These are phyloP conservation scores for Spathaspora girioi DNA, from an alignment of 805 yeast genomes.

Conservation along the genomic window DNA sequence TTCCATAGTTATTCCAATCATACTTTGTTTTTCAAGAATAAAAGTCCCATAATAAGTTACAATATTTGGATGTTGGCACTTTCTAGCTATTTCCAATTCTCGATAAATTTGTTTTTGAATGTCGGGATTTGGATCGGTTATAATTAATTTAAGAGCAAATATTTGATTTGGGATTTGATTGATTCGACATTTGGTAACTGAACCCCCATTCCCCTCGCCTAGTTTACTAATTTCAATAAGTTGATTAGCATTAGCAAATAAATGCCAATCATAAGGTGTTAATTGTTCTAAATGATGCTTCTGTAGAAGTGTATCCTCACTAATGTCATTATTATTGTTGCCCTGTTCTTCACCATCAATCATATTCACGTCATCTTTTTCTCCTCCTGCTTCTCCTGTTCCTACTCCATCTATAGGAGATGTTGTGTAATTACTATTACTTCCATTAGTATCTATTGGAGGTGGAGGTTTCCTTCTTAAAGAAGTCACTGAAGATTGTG, in stretches of 20 bases:
- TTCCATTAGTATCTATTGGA: constrained; percentile 8
- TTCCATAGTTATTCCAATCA: constrained; percentile 95
- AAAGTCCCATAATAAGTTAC: constrained; percentile 94
- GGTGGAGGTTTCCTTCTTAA: constrained; percentile 40
- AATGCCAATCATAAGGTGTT: constrained; percentile 74
- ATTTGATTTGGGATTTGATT: constrained; percentile 37
- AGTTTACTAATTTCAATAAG: constrained; percentile 67
- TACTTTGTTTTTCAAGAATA: constrained; percentile 66
- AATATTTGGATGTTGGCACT: constrained; percentile 78
- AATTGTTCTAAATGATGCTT: constrained; percentile 35
- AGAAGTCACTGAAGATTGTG: constrained; percentile 3
- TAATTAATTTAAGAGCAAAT: constrained; percentile 79
- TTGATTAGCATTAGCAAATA: constrained; percentile 51
- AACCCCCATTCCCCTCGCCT: constrained; percentile 96
- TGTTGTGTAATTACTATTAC: constrained; percentile 5
- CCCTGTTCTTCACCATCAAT: neutral
- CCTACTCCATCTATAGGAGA: constrained; percentile 7
- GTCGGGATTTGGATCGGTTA: constrained; percentile 78
- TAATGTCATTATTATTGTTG: too few species aligned
- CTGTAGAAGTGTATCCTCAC: constrained; percentile 24
- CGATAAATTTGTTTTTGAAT: constrained; percentile 86
- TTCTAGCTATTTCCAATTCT: constrained; percentile 83
- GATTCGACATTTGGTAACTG: constrained; percentile 76
- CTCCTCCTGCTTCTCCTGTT: too few species aligned
- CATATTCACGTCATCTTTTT: neutral